Evolutionary conservation across 2,329 filamentous ascomycete genomes (phyloP), one percentile per base, ranked within the genome.

Genomic region (Beauveria sp.): DNA sequence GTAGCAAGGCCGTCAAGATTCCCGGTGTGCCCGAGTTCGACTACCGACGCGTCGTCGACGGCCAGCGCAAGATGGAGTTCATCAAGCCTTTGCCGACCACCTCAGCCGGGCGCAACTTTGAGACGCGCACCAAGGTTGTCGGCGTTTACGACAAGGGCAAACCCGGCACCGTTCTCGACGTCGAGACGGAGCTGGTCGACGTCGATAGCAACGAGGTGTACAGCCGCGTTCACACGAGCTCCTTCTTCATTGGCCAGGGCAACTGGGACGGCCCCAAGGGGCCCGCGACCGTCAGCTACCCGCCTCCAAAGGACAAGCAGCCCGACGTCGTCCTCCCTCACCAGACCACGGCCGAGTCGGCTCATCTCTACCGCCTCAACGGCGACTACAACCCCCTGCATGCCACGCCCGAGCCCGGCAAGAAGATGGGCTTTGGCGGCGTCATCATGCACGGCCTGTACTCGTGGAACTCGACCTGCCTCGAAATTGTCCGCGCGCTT

Each of bases 331-430:
- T 86, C 6, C 83, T 89, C 66, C 82, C 84, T 68, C 83, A 88
- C 68, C 87, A 91, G 74, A 91, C 89, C 5, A 89, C 79, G 28
- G 71, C 78, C 58, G 86, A 93, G 77, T 90, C 90, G 5, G 85
- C 90, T 9, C 83, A 89, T 65, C 78, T 95, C 60, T 95, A 95
- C 75, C 84, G 91, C 65, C 82, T 96, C 56, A 96, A 96, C 69
- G 92, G 92, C 66, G 93, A 96, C 78, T 96, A 96, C 77, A 96
- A 96, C 78, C 93, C 92, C 30, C 86, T 96, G 42, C 92, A 96
- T 72, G 91, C 91, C 7, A 90, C 89, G 20, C 91, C 91, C 14
- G 90, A 91, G 75, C 90, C 91, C 0, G 91, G 91, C 63, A 77
- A 84, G 75, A 88, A 91, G 77, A 96, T 96, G 90, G 92, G 93